Evolutionary conservation across 1,139 yeast genomes (phyloP), one percentile per base, ranked within the genome.

Genomic region (Eremothecium coryli): DNA sequence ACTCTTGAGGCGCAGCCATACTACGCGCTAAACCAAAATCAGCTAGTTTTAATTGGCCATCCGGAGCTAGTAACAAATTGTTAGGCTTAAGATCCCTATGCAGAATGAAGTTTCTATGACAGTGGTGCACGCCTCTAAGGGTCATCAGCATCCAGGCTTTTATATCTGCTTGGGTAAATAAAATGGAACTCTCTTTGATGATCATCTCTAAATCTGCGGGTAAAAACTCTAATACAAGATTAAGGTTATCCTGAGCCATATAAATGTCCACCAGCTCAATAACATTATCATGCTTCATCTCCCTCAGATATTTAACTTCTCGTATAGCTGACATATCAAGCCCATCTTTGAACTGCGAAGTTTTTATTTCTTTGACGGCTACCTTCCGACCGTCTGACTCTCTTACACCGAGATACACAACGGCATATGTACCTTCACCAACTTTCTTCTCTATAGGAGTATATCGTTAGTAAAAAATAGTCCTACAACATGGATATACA

Each of bases 371-470:
- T 54, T 93, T 93, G 44, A 93, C 80, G 46, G 99, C 99, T 23
- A 90, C 79, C 38, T 69, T 67, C 36, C 90, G 62, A 2, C 47
- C 46, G 25, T 73, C 61, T 16, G 70, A 49, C 47, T 76, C 79
- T 38, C 70, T 71, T 9, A 51, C 50, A 1, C 95, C 97, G 12
- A 90, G 68, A 52, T 82, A 90, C 2, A 93, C 99, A 39, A 88
- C 94, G 30, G 98, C 99, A 66, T 90, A 93, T 1, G 99, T 93
- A 61, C 99, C 99, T 63, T 93, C 99, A 54, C 98, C 98, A 18
- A 90, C 96, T 56, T 88, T 88, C 47, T 73, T 75, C 40, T 84
- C 93, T 58, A 21, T 20, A 12, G 3, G 18, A 12, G 7, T 10
- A 7, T 8, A 10, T 20, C 10, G 10, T 7, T 20, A 20, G 7